These are phyloP conservation scores for Conticribra weissflogii DNA, from an alignment of 108 stramenopile genomes.

Conservation along the genomic window DNA sequence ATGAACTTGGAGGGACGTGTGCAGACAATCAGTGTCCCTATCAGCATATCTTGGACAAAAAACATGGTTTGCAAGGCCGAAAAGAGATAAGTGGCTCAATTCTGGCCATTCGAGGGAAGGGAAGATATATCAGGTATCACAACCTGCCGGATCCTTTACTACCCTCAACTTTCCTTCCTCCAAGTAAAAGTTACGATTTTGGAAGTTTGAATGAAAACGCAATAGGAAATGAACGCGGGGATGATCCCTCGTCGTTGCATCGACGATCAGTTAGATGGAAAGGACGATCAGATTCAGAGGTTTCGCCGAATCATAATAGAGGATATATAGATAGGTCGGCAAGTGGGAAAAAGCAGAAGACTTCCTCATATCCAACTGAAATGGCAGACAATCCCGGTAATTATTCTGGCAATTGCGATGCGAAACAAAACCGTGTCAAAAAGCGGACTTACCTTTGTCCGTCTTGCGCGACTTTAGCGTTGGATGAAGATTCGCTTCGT, in stretches of 20 bases:
- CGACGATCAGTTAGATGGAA: not conserved
- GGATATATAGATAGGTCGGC: not conserved
- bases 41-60: constrained; percentile 51
- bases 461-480: constrained; percentile 1
- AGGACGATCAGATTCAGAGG: not conserved
- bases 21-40: constrained; percentile 69
- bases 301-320: not conserved
- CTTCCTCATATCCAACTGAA: not conserved
- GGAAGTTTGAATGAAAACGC: too few relatives aligned
- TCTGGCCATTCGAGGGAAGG: not conserved
- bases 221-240: too few relatives aligned
- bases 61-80: not conserved
- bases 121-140: constrained; percentile 16
- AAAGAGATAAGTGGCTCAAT: not conserved
- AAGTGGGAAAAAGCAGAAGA: too few relatives aligned
- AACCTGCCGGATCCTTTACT: constrained; percentile 11
- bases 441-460: constrained; percentile 6
- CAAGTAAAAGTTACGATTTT: too few relatives aligned
- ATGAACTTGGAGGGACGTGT: constrained; percentile 74
- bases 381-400: not conserved
- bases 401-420: too few relatives aligned
- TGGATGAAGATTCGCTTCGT: not conserved
- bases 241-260: not conserved
- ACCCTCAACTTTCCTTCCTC: constrained; percentile 9
- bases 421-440: too few relatives aligned